Evolutionary conservation across 2,329 filamentous ascomycete genomes (phyloP).

Genomic region (Alternaria consortialis): DNA sequence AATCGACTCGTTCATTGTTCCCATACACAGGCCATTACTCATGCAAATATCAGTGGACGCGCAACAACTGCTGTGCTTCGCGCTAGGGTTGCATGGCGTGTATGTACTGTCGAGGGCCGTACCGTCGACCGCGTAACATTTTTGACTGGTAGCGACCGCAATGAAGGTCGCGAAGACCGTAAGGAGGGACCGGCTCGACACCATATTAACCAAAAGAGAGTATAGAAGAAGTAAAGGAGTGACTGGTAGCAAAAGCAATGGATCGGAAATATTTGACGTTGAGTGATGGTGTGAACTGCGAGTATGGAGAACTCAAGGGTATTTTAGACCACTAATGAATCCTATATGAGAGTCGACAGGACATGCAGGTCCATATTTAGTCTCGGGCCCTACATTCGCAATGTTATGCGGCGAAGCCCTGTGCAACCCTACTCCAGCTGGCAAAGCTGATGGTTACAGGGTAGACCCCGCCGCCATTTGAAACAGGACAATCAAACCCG

Average conservation of each 20-base stretch:
- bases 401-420: slow-evolving; percentile 35
- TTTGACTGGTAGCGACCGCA: slow-evolving; percentile 28
- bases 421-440: slow-evolving; percentile 31
- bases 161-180: slow-evolving; percentile 22
- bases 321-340: slow-evolving; percentile 18
- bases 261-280: slow-evolving; percentile 4
- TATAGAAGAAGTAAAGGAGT: slow-evolving; percentile 12
- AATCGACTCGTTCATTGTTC: slow-evolving; percentile 36
- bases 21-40: slow-evolving; percentile 47
- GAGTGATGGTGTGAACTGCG: slow-evolving; percentile 6
- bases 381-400: slow-evolving; percentile 26
- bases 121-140: slow-evolving; percentile 45
- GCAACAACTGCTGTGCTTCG: slow-evolving; percentile 47
- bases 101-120: slow-evolving; percentile 38
- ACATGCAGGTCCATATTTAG: slow-evolving; percentile 26
- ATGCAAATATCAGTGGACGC: slow-evolving; percentile 46
- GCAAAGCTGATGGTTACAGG: slow-evolving; percentile 25
- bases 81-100: slow-evolving; percentile 40
- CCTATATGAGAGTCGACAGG: slow-evolving; percentile 20
- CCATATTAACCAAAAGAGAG: slow-evolving; percentile 30
- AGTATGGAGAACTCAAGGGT: slow-evolving; percentile 9
- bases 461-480: slow-evolving; percentile 29
- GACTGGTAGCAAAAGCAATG: slow-evolving; percentile 11
- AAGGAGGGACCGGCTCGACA: slow-evolving; percentile 23
- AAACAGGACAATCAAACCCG: slow-evolving; percentile 40